phyloP scores from a whole-genome alignment of 2,329 filamentous ascomycete genomes.

The Fusarium praegraminearum region DNA sequence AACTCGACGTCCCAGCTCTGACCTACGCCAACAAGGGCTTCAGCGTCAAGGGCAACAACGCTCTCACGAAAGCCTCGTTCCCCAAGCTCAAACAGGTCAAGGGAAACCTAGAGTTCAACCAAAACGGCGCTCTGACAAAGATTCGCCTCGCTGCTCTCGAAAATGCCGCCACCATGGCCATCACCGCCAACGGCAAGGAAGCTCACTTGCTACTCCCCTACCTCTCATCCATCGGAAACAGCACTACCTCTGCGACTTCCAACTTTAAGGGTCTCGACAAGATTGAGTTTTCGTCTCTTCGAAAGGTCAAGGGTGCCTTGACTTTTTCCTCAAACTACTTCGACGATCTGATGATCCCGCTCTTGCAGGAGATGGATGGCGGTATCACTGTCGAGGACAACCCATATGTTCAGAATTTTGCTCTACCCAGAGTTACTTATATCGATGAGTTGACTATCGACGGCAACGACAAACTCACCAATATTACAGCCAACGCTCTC shows the following conservation, averaged over 20 bases:
- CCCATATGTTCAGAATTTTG: slow-evolving; percentile 41
- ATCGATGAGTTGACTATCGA: slow-evolving; percentile 42
- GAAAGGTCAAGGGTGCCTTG: slow-evolving; percentile 42
- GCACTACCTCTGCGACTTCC: slow-evolving; percentile 44
- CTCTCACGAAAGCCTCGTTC: slow-evolving; percentile 37
- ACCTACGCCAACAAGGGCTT: slow-evolving; percentile 44
- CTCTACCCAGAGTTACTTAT: slow-evolving; percentile 40
- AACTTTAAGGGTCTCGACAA: slow-evolving; percentile 34
- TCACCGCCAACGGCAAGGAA: slow-evolving; percentile 42
- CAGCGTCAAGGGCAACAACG: slow-evolving; percentile 39
- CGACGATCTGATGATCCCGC: slow-evolving; percentile 42
- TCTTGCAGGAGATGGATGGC: slow-evolving; percentile 43
- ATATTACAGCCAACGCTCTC: slow-evolving; percentile 48
- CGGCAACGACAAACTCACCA: slow-evolving; percentile 43
- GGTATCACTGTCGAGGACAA: slow-evolving; percentile 46
- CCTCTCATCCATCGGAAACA: slow-evolving; percentile 41
- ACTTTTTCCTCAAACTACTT: slow-evolving; percentile 41
- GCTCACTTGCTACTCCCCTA: slow-evolving; percentile 38
- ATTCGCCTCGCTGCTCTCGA: slow-evolving; percentile 42
- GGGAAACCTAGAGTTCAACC: slow-evolving; percentile 44
- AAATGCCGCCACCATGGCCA: slow-evolving; percentile 43
- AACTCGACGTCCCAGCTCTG: slow-evolving; percentile 29
- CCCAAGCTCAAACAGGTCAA: slow-evolving; percentile 44
- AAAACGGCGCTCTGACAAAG: slow-evolving; percentile 39
- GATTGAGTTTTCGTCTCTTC: slow-evolving; percentile 43